Percentiles rank a stretch among this genome's conserved stretches.
These are phyloP conservation scores for Hibiscus trionum DNA, from an alignment of 345 rosid genomes.

Conservation along the genomic window DNA sequence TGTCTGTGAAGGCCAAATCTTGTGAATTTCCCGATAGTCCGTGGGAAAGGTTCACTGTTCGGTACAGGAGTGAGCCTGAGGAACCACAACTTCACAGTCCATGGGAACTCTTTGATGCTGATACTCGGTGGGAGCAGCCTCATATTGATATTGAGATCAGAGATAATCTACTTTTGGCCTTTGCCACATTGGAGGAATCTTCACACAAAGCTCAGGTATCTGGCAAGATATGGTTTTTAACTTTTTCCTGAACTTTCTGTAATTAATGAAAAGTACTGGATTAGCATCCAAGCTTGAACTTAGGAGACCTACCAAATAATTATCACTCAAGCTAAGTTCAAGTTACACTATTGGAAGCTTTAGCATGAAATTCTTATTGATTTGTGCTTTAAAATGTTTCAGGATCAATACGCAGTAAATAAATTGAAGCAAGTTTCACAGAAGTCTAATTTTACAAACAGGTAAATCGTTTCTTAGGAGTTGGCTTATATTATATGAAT, in stretches of 20 bases:
- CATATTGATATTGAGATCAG: slow-evolving; percentile 50
- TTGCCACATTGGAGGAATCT: slow-evolving; percentile 56
- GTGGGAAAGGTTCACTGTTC: slow-evolving; percentile 83
- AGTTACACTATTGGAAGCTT: not conserved
- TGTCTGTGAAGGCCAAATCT: slow-evolving; percentile 62
- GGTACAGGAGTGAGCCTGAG: slow-evolving; percentile 69
- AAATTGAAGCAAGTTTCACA: slow-evolving; percentile 67
- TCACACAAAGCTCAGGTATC: slow-evolving; percentile 50
- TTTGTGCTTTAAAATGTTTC: slow-evolving; percentile 24
- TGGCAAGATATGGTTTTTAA: not conserved
- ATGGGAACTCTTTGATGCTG: slow-evolving; percentile 93
- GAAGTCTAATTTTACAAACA: slow-evolving; percentile 68
- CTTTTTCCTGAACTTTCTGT: not conserved
- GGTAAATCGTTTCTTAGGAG: slow-evolving; percentile 32
- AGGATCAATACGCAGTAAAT: slow-evolving; percentile 78
- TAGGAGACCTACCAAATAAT: not conserved
- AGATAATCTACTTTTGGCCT: slow-evolving; percentile 44
- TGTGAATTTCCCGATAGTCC: slow-evolving; percentile 80
- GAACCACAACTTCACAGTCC: slow-evolving; percentile 88
- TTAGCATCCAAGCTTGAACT: not conserved
- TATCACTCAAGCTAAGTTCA: not conserved
- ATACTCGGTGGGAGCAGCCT: slow-evolving; percentile 64
- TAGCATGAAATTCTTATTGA: slow-evolving; percentile 6
- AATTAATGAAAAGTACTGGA: not conserved
- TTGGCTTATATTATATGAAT: not conserved